phyloP scores from a whole-genome alignment of 495 filamentous ascomycete genomes.

The Polyplosphaeria fusca region DNA sequence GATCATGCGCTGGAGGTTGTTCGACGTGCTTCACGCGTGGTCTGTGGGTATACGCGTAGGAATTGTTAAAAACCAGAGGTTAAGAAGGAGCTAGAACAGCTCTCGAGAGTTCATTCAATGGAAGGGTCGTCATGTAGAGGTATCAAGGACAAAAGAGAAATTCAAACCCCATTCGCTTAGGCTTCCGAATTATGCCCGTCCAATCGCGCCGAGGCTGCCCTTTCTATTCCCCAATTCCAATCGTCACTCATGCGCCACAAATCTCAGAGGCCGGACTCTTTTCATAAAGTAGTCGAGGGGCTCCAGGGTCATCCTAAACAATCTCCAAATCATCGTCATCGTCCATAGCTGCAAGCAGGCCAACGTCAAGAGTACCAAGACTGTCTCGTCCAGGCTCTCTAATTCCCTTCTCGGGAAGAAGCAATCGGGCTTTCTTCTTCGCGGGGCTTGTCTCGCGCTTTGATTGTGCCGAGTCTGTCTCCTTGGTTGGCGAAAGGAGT shows the following conservation, averaged over 20 bases:
- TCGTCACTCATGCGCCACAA: too few species aligned
- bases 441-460: constrained; percentile 25
- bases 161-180: too few species aligned
- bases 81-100: too few species aligned
- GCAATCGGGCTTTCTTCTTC: constrained; percentile 44
- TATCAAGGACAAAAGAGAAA: too few species aligned
- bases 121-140: too few species aligned
- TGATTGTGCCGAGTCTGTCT: background rate
- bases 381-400: constrained; percentile 44
- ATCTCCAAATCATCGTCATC: constrained; percentile 46
- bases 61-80: too few species aligned
- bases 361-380: constrained; percentile 25
- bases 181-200: constrained; percentile 15
- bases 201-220: constrained; percentile 2
- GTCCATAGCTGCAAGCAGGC: constrained; percentile 33
- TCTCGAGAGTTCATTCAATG: too few species aligned
- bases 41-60: too few species aligned
- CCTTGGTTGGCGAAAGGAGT: constrained; percentile 22
- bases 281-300: background rate
- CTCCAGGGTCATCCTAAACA: constrained; percentile 14
- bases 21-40: too few species aligned
- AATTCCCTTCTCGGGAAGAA: constrained; percentile 43
- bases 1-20: too few species aligned
- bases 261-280: background rate
- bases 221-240: background rate